Base-by-base conservation (phyloP, 2,329 filamentous ascomycete genomes). In the Xylariomycetidae sp. region DNA sequence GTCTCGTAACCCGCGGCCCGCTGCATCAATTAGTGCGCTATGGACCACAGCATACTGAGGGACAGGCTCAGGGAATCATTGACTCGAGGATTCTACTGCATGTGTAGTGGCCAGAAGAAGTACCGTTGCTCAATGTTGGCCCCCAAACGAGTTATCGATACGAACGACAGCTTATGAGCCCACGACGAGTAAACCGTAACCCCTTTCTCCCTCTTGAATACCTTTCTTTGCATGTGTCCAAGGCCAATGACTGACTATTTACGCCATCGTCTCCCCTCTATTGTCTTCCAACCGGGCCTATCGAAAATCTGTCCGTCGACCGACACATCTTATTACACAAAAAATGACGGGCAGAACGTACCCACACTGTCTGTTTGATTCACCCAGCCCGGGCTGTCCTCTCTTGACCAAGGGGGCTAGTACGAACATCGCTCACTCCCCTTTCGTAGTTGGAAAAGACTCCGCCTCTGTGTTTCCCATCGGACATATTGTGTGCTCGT, bases 401-500 rank as follows among this genome's bases (percentile, higher is more conserved):
- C n/a, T n/a, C n/a, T n/a, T n/a, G n/a, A n/a, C n/a, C n/a, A n/a
- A n/a, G n/a, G n/a, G n/a, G n/a, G n/a, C n/a, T n/a, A n/a, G n/a
- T n/a, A n/a, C n/a, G n/a, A n/a, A n/a, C n/a, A n/a, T n/a, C n/a
- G n/a, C n/a, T n/a, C n/a, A 36, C 36, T 38, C 27, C 34, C 25
- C 33, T 37, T 42, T 44, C 40, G 38, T 38, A 47, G 17, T 42
- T 38, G 42, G 46, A 38, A 40, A 41, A 33, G 41, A 34, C 41
- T 51, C 45, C 48, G 46, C 54, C 55, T 64, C 54, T 57, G 48
- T 54, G 46, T 42, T 44, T 51, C 53, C 53, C 46, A 23, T 58
- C 57, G 54, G 57, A 52, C 49, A 57, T 51, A 58, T 57, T 49
- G 46, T 58, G 56, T 58, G 50, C 49, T 61, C 64, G 63, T 64